Evolutionary conservation across 176 grass and related monocot species (phyloP).

Genomic region (Calamus simplicifolius): DNA sequence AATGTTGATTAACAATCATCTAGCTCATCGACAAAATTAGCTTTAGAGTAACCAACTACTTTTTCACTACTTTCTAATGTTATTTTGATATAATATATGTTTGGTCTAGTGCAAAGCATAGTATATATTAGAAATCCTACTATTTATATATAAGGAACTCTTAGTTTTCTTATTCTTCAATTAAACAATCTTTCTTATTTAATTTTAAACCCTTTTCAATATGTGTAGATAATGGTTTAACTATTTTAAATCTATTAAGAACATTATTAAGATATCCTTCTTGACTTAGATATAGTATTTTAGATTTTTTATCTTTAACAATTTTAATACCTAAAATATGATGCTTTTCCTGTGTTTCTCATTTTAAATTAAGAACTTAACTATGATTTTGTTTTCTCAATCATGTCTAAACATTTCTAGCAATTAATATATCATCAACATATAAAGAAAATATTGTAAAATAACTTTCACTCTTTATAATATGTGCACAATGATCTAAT

Average conservation of each 20-base stretch:
- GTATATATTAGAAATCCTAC: neutral
- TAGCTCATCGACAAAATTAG: neutral
- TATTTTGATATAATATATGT: neutral
- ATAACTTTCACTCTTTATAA: too few species aligned
- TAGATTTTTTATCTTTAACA: neutral
- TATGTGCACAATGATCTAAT: too few species aligned
- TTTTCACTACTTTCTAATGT: neutral
- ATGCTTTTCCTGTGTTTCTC: neutral
- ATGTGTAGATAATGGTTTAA: neutral
- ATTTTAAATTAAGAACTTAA: too few species aligned
- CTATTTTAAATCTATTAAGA: neutral
- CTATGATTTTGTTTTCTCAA: too few species aligned
- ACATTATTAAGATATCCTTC: neutral
- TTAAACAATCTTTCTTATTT: neutral
- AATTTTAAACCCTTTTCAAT: neutral
- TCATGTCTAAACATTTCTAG: too few species aligned
- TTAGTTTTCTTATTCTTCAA: neutral
- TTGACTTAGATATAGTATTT: neutral
- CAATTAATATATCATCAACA: too few species aligned
- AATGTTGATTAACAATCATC: neutral
- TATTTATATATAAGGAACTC: neutral
- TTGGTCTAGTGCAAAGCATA: neutral
- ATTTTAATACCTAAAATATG: neutral
- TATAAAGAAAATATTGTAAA: too few species aligned
- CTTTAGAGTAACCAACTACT: neutral